phyloP scores from a whole-genome alignment of 495 filamentous ascomycete species.

The Penicillium longicatenatum region DNA sequence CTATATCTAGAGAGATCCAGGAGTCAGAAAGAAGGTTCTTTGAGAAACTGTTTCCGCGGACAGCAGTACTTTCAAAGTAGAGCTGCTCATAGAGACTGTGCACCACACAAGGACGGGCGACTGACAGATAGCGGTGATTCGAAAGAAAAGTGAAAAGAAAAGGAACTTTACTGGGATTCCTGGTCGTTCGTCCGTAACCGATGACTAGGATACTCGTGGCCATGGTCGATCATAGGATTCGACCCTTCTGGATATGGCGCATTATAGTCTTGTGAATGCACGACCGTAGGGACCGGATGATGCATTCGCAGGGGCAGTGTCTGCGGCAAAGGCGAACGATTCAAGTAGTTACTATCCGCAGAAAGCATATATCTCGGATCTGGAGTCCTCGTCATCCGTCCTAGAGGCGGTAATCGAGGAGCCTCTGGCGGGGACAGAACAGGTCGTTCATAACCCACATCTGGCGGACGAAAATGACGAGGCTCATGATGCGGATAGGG shows the following conservation, averaged over 20 bases:
- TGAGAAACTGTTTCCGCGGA: neutral
- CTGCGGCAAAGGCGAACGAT: slow-evolving; percentile 25
- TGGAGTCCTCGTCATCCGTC: slow-evolving; percentile 18
- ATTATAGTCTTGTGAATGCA: slow-evolving; percentile 23
- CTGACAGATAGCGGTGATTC: slow-evolving; percentile 22
- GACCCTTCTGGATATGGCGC: slow-evolving; percentile 29
- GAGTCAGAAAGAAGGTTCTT: neutral
- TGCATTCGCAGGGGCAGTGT: slow-evolving; percentile 23
- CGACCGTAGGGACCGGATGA: slow-evolving; percentile 11
- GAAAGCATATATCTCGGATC: slow-evolving; percentile 33
- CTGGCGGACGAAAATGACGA: slow-evolving; percentile 19
- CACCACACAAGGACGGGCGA: slow-evolving; percentile 20
- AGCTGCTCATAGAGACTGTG: slow-evolving; percentile 3
- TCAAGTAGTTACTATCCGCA: slow-evolving; percentile 24
- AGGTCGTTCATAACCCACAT: slow-evolving; percentile 24
- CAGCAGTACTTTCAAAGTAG: neutral
- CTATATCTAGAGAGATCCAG: slow-evolving; percentile 31
- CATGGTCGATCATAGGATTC: slow-evolving; percentile 23
- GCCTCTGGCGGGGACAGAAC: slow-evolving; percentile 13
- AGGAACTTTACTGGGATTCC: slow-evolving; percentile 45
- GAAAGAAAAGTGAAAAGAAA: slow-evolving; percentile 19
- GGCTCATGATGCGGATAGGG: slow-evolving; percentile 23
- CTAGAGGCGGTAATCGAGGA: slow-evolving; percentile 22
- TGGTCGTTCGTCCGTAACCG: slow-evolving; percentile 34
- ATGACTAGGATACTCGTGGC: slow-evolving; percentile 31